Percentiles rank a stretch among this genome's conserved stretches.
Evolutionary conservation across 108 stramenopile species (phyloP).

Genomic region (Fragilaria crotonensis): DNA sequence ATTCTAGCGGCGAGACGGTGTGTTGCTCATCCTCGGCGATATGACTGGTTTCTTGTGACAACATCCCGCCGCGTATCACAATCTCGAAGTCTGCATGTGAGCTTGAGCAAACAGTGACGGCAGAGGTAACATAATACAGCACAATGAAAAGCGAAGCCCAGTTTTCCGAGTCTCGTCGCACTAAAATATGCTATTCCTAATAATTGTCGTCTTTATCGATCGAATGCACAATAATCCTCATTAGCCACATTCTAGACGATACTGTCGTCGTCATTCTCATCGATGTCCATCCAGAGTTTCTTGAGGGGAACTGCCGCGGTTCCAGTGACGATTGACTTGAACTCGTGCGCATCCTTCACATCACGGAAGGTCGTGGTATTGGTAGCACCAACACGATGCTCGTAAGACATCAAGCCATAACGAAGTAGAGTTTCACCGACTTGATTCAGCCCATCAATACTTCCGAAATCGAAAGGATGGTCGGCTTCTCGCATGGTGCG

Average conservation of each 20-base stretch:
- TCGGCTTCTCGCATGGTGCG: conserved; percentile 14
- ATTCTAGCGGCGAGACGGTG: too few relatives aligned
- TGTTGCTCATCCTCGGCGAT: too few relatives aligned
- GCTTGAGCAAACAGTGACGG: too few relatives aligned
- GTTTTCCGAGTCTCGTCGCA: too few relatives aligned
- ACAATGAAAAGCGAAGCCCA: too few relatives aligned
- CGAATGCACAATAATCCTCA: too few relatives aligned
- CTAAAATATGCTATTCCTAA: too few relatives aligned
- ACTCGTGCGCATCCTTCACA: background rate
- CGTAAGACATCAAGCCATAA: background rate
- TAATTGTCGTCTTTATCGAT: too few relatives aligned
- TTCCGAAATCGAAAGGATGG: conserved; percentile 32
- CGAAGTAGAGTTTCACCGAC: conserved; percentile 16
- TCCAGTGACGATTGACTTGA: conserved; percentile 1
- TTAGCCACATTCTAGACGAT: background rate
- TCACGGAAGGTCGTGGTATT: background rate
- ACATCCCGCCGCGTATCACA: too few relatives aligned
- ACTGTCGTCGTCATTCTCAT: background rate
- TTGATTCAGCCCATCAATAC: conserved; percentile 18
- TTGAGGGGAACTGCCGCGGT: background rate
- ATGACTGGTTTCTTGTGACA: too few relatives aligned
- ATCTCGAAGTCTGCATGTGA: too few relatives aligned
- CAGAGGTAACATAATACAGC: too few relatives aligned
- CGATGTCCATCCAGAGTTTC: conserved; percentile 1
- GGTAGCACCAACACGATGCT: background rate